Base-by-base conservation (phyloP, 1,284 basidiomycete species). In the Malassezia cuniculi region DNA sequence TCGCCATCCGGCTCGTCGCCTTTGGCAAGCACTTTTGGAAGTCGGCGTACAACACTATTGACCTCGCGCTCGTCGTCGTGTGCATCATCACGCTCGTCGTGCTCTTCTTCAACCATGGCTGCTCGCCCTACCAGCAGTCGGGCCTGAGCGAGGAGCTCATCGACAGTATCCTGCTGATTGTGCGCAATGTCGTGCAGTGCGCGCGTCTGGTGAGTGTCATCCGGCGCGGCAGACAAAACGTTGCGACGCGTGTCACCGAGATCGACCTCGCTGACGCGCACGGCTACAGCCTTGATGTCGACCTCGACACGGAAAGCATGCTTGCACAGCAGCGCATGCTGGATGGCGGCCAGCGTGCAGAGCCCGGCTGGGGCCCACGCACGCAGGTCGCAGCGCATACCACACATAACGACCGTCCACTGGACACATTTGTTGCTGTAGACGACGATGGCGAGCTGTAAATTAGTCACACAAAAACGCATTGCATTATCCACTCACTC, bases 11-110 rank as follows among this genome's bases (percentile, higher is more conserved):
- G 2, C 44, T 60, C 8, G 39, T 60, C 3, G 63, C 63, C 0
- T 66, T 63, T 17, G 63, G 63, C 11, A 59, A 56, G 35, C 57
- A 65, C 36, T 66, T 66, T 40, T 66, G 63, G 63, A 59, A 60
- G 27, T 57, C 54, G 21, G 54, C 57, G 8, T 63, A 59, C 48
- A 66, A 66, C 41, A 39, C 63, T 10, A 39, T 66, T 15, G 63
- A 66, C 31, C 47, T 66, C 12, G 46, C 49, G 26, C 42, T 66
- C 12, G 61, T 65, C 3, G 25, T 59, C 14, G 27, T 66, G 6
- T 66, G 63, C 38, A 42, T 55, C 11, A 31, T 66, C 6, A 66
- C 63, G 18, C 49, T 66, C 15, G 24, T 56, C 22, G 48, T 66
- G 26, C 50, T 66, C 39, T 57, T 61, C 19, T 55, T 66, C 34